Evolutionary conservation across 352 stramenopile genomes (phyloP), one percentile per base, ranked within the genome.

Genomic region (Globisporangium radiosum): DNA sequence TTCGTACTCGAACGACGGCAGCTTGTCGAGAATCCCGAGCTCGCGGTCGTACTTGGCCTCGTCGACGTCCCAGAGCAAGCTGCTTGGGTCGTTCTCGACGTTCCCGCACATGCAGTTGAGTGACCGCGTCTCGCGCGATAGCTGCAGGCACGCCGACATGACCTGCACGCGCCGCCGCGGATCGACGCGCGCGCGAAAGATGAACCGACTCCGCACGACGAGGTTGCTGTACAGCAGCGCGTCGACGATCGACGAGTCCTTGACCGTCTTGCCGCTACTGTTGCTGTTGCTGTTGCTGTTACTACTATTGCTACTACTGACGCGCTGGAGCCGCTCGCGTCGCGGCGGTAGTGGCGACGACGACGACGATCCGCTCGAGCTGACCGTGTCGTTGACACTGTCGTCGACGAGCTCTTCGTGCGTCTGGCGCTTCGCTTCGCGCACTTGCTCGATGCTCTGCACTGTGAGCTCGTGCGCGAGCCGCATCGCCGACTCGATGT

Each of bases 401-500:
- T 72, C 57, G 36, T 72, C 70, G 42, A 66, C 57, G 1, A 73
- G 52, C 44, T 73, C 63, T 60, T 82, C 64, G 17, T 84, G 76
- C 3, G 62, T 57, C 53, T 65, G 61, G 0, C 61, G 69, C 37
- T 81, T 80, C 8, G 59, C 67, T 59, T 93, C 83, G 4, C 83
- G 73, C 15, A 89, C 71, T 44, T 78, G 71, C 19, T 90, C 76
- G 52, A 91, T 88, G 56, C 81, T 91, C 54, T 91, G 83, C 1
- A 78, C 57, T 9, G 81, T 87, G 9, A 93, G 71, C 42, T 93
- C 79, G 40, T 85, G 79, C 17, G 78, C 84, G 36, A 93, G 57
- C 11, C 78, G 70, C 72, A 93, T 88, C 13, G 84, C 84, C 33
- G 81, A 90, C 54, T 93, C 81, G 47, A 93, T 93, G 48, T 93